Evolutionary conservation across 1,284 basidiomycete species (phyloP), one percentile per base, ranked within the genome.

Genomic region (Hymenochaete sp.): DNA sequence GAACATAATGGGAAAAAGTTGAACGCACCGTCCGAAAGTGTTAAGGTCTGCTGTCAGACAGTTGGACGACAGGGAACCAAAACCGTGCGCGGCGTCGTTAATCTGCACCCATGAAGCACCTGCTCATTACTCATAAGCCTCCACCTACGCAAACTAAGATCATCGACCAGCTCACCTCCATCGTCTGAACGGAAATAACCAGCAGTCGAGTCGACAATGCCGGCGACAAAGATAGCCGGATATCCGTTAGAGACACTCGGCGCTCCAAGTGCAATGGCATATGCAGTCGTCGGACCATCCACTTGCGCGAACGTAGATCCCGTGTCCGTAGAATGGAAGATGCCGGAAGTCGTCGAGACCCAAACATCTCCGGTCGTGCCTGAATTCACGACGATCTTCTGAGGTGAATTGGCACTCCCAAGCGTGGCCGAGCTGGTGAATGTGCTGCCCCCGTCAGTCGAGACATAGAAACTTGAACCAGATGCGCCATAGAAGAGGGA

Each of bases 181-280:
- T 82, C 70, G 54, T 81, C 77, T 2, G 73, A 75, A 44, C 77
- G 67, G 60, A 71, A 79, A 58, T 75, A 73, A 1, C 72, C 75
- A 31, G 70, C 54, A 14, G 51, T 52, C 14, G 68, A 70, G 8
- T n/a, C 21, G 41, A 62, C 65, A 42, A 77, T 69, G 48, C 67
- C 70, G 3, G 75, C 77, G 26, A 71, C 74, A 52, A 71, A 80
- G 28, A 80, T 39, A 11, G 77, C 67, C 8, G 75, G 77, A 52
- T 77, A 77, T 3, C 70, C 70, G 5, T 68, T 71, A 1, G 66
- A 52, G 14, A 57, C 67, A 35, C 66, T 64, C 3, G 77, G 71
- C 19, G 75, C 75, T 29, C 77, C 77, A 8, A 79, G 66, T 14
- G 73, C 73, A 45, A 79, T 70, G 6, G 67, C 69, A 75, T 75